Percentiles rank a stretch among this genome's conserved stretches.
phyloP scores from a whole-genome alignment of 2,329 filamentous ascomycete genomes.

The Hymenoscyphus salicellus region DNA sequence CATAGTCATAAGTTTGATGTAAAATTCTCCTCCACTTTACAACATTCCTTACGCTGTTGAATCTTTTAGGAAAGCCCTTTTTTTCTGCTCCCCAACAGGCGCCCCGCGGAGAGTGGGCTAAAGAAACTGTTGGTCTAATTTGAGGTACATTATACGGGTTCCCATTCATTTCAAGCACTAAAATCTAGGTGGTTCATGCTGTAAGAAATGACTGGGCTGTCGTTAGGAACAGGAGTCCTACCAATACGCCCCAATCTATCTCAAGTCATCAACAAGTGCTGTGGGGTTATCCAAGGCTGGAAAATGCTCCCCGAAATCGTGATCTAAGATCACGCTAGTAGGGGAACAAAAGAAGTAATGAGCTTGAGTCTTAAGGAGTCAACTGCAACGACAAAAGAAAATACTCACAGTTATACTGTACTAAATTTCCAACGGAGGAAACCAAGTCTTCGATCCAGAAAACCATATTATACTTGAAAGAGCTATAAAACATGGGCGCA shows the following conservation, averaged over 20 bases:
- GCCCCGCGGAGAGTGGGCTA: too few relatives aligned
- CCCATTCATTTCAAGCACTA: too few relatives aligned
- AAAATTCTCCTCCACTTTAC: too few relatives aligned
- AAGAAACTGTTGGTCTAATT: too few relatives aligned
- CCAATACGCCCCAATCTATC: conserved; percentile 22
- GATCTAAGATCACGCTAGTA: conserved; percentile 18
- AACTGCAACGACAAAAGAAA: neutral
- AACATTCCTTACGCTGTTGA: too few relatives aligned
- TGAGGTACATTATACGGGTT: too few relatives aligned
- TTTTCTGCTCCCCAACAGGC: too few relatives aligned
- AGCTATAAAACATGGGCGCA: conserved; percentile 24
- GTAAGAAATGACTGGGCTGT: too few relatives aligned
- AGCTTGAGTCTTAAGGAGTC: neutral
- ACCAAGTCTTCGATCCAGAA: conserved; percentile 18
- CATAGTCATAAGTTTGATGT: too few relatives aligned
- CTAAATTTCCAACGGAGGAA: neutral
- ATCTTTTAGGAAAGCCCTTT: too few relatives aligned
- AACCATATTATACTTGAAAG: conserved; percentile 23
- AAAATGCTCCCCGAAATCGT: conserved; percentile 26
- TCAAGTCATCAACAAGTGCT: conserved; percentile 23
- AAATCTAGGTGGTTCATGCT: too few relatives aligned
- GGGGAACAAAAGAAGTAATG: neutral
- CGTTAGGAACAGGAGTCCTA: too few relatives aligned
- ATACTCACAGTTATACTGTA: neutral
- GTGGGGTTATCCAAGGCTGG: conserved; percentile 23